Evolutionary conservation across 148 eudicot genomes (phyloP).

Genomic region (Chenopodium quinoa): DNA sequence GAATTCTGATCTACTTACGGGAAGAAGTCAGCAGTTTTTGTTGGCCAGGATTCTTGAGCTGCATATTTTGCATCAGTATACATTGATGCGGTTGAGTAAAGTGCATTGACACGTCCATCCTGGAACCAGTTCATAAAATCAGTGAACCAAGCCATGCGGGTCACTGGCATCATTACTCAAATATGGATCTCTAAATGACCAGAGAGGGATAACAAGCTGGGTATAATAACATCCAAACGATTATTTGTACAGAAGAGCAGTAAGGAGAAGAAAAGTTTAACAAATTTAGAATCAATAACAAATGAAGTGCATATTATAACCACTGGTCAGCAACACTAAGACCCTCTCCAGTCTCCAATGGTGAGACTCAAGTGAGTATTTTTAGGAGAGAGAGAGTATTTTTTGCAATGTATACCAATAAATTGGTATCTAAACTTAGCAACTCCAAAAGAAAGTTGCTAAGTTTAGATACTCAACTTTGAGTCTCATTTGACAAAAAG

Average conservation of each 20-base stretch:
- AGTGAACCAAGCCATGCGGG: conserved; percentile 9
- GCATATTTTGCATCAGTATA: conserved; percentile 92
- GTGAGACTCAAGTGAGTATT: no score
- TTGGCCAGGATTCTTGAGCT: conserved; percentile 71
- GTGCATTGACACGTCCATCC: conserved; percentile 99
- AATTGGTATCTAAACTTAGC: no score
- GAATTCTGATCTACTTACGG: conserved; percentile 62
- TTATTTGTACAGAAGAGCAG: no score
- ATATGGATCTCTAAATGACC: background rate
- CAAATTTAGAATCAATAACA: no score
- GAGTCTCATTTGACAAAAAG: no score
- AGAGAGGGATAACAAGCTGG: background rate
- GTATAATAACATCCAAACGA: background rate
- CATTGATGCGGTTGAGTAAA: conserved; percentile 87
- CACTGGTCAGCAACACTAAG: background rate
- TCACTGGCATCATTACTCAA: background rate
- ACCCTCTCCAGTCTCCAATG: no score
- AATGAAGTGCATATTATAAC: background rate
- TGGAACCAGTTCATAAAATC: conserved; percentile 27
- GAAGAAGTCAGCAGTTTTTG: conserved; percentile 82
- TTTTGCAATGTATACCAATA: no score
- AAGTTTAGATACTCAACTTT: no score
- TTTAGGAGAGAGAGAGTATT: no score
- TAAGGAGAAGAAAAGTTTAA: background rate
- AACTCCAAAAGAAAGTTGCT: no score